Base-by-base conservation (phyloP, 139 green algal genomes). In the Choricystis sp. region DNA sequence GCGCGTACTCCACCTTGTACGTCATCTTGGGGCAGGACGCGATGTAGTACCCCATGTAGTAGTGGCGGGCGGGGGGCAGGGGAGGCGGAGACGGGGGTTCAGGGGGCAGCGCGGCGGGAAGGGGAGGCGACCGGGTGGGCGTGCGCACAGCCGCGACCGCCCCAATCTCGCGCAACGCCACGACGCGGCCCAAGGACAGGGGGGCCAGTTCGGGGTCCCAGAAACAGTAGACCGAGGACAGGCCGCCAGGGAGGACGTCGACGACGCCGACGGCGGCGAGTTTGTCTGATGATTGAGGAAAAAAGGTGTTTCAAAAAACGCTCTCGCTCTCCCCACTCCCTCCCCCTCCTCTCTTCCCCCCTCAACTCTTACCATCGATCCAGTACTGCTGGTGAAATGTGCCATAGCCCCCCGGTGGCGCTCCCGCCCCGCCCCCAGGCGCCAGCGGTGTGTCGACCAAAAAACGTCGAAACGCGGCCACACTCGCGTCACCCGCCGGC, bases 11-110 rank as follows among this genome's bases (percentile, higher is more conserved):
- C 3, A 70, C 81, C 72, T 91, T 91, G 71, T 83, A 83, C 26
- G 69, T 71, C 89, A 97, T 96, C 77, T 95, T 94, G 56, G 79
- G 77, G 81, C 91, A 97, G 56, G 63, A 85, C 75, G 94, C 86
- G 49, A 98, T 91, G 85, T 96, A 97, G 74, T 83, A 97, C 30
- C 90, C 91, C 59, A 96, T 81, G 73, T 96, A 96, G 77, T 95
- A 95, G 67, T 87, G 94, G 16, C 72, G 67, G 40, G 16, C 9
- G 40, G 40, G 9, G 40, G 9, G 9, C 9, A 16, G 9, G 40
- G 16, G 9, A n/a, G n/a, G n/a, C n/a, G n/a, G n/a, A n/a, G n/a
- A n/a, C n/a, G n/a, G n/a, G n/a, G n/a, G n/a, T n/a, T n/a, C n/a
- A n/a, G n/a, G n/a, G n/a, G n/a, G n/a, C n/a, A n/a, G n/a, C n/a